Evolutionary conservation across 129 eudicot species (phyloP).

Genomic region (Kitagawia praeruptora): DNA sequence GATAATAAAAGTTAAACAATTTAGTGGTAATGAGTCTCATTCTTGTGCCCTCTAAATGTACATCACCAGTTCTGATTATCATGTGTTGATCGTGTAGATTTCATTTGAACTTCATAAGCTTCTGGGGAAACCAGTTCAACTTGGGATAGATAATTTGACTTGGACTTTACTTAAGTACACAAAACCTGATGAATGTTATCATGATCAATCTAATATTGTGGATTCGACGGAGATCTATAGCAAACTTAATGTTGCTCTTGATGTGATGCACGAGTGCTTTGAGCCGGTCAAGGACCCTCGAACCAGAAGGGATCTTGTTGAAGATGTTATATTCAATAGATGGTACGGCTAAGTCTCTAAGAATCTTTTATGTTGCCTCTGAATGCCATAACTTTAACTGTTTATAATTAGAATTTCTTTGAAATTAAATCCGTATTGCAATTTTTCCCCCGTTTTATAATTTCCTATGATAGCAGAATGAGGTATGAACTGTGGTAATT

Average conservation of each 20-base stretch:
- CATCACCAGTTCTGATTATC: background rate
- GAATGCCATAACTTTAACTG: background rate
- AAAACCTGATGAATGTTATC: constrained; percentile 17
- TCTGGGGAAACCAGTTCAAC: constrained; percentile 53
- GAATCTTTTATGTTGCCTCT: background rate
- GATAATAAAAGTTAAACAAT: background rate
- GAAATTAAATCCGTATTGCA: background rate
- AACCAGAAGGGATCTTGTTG: constrained; percentile 68
- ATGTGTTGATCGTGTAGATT: constrained; percentile 36
- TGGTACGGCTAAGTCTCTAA: constrained; percentile 32
- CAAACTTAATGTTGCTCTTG: constrained; percentile 76
- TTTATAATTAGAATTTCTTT: background rate
- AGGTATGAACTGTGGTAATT: background rate
- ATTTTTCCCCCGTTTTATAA: background rate
- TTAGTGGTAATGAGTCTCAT: background rate
- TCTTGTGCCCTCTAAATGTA: background rate
- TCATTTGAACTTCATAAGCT: constrained; percentile 45
- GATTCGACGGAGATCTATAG: constrained; percentile 43
- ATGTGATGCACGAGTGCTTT: constrained; percentile 91
- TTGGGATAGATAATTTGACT: constrained; percentile 56
- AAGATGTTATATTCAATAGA: constrained; percentile 77
- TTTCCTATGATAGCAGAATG: background rate
- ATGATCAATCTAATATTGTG: constrained; percentile 21
- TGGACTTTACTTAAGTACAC: constrained; percentile 67
- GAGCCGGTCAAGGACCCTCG: constrained; percentile 79